Base-by-base conservation (phyloP, 345 rosid genomes). In the Populus deltoides region DNA sequence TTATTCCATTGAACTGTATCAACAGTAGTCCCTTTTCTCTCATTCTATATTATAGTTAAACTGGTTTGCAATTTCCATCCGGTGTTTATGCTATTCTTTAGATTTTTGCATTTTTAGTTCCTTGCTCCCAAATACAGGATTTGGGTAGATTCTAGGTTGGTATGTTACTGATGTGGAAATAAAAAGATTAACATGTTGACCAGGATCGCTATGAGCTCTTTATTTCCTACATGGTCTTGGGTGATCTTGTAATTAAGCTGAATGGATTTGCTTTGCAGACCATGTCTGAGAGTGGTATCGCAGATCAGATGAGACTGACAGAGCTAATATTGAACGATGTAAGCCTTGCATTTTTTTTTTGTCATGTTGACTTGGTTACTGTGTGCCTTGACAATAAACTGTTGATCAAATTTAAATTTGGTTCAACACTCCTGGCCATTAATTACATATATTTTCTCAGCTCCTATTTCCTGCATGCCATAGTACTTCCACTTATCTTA, bases 241-340 rank as follows among this genome's bases (percentile, higher is more conserved):
- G 53, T 73, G 51, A 53, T 62, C 9, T 3, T 24, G n/a, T 6
- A 18, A 65, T 45, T 47, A 45, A 79, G 20, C 41, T 67, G 49
- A 68, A 67, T 33, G 20, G 39, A 73, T 81, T 57, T 81, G 27
- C 67, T 36, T 80, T 87, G 83, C 87, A 92, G 97, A 92, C 92
- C 83, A 86, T 97, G 81, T 87, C 89, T 63, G 98, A 97, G 81
- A 88, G 94, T 84, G 92, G 97, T 81, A 83, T 94, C 86, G 89
- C 93, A n/a, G 97, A 94, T 88, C 98, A 97, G 83, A 92, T 90
- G 83, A 90, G 92, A 74, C 82, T 97, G 87, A 86, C 89, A 18
- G 99, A 97, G 74, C 88, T 87, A 78, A 77, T 95, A 66, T 67
- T 92, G 82, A 89, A 86, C 75, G 97, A 93, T 87, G 99, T 96